Evolutionary conservation across 1,139 yeast species (phyloP).

Genomic region (Hemisphaericaspora lyxosophila): DNA sequence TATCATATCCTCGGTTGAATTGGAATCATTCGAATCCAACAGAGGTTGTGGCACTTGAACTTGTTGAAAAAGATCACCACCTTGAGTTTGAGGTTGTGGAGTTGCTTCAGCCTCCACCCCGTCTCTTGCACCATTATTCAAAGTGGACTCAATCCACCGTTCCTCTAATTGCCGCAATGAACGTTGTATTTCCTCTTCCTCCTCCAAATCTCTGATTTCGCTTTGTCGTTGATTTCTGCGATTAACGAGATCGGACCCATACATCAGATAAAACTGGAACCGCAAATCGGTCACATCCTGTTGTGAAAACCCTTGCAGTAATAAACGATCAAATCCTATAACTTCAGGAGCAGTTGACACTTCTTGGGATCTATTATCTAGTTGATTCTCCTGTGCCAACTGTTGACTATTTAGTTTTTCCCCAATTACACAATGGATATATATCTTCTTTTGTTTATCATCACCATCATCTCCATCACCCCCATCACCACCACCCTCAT

Average conservation of each 20-base stretch:
- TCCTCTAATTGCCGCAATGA: constrained; percentile 71
- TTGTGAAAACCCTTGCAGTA: constrained; percentile 79
- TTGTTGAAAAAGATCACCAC: constrained; percentile 1
- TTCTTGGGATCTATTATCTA: constrained; percentile 53
- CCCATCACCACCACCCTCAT: constrained; percentile 11
- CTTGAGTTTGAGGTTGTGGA: constrained; percentile 3
- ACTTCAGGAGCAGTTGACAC: constrained; percentile 66
- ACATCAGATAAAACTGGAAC: constrained; percentile 68
- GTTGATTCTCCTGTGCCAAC: constrained; percentile 58
- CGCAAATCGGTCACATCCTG: constrained; percentile 74
- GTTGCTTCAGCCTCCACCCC: constrained; percentile 5
- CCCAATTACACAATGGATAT: constrained; percentile 81
- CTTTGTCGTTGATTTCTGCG: constrained; percentile 7
- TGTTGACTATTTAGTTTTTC: constrained; percentile 62
- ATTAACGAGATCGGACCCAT: constrained; percentile 20
- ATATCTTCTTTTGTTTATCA: constrained; percentile 32
- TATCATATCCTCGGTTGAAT: constrained; percentile 58
- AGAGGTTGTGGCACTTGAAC: constrained; percentile 20
- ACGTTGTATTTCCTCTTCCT: constrained; percentile 36
- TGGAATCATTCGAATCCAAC: constrained; percentile 33
- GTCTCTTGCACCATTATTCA: constrained; percentile 25
- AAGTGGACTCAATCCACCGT: constrained; percentile 86
- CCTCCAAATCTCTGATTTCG: constrained; percentile 41
- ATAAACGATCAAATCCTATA: constrained; percentile 79
- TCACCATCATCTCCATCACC: constrained; percentile 12